phyloP scores from a whole-genome alignment of 495 filamentous ascomycete genomes.

The Neurospora terricola region DNA sequence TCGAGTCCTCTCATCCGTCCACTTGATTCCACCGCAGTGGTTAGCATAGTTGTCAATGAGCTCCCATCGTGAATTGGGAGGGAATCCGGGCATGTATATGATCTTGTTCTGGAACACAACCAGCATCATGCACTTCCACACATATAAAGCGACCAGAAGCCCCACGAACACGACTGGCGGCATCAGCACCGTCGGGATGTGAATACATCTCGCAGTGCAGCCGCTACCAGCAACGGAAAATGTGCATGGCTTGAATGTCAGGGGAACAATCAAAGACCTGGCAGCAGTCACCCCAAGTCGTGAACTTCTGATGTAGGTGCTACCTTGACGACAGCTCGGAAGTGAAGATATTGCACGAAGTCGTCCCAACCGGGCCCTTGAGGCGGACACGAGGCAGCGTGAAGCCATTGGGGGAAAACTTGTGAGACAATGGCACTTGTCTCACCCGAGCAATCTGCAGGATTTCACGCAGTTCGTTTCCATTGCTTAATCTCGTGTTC shows the following conservation, averaged over 20 bases:
- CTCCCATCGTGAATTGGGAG: constrained; percentile 48
- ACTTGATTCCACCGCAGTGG: constrained; percentile 49
- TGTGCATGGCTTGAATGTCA: not conserved
- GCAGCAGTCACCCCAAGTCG: constrained; percentile 2
- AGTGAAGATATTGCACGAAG: constrained; percentile 3
- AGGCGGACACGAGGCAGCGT: not conserved
- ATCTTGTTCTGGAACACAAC: constrained; percentile 75
- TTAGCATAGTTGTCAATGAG: constrained; percentile 49
- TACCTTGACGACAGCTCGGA: not conserved
- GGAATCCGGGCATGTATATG: constrained; percentile 68
- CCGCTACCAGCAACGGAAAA: not conserved
- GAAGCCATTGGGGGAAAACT: constrained; percentile 1
- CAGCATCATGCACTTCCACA: constrained; percentile 75
- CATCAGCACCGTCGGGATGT: constrained; percentile 46
- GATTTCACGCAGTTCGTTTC: constrained; percentile 16
- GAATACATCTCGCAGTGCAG: constrained; percentile 18
- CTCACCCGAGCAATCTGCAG: constrained; percentile 10
- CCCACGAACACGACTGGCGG: constrained; percentile 60
- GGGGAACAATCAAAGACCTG: not conserved
- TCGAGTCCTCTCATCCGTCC: constrained; percentile 47
- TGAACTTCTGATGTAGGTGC: constrained; percentile 1
- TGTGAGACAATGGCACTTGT: constrained; percentile 2
- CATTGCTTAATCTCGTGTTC: constrained; percentile 22
- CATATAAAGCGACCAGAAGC: constrained; percentile 57
- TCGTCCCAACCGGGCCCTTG: constrained; percentile 2